A percentile compares a stretch with the other conserved stretches of the same genome.
Conservation (phyloP, 768 basidiomycete species). For the Candolleomyces efflorescens region DNA sequence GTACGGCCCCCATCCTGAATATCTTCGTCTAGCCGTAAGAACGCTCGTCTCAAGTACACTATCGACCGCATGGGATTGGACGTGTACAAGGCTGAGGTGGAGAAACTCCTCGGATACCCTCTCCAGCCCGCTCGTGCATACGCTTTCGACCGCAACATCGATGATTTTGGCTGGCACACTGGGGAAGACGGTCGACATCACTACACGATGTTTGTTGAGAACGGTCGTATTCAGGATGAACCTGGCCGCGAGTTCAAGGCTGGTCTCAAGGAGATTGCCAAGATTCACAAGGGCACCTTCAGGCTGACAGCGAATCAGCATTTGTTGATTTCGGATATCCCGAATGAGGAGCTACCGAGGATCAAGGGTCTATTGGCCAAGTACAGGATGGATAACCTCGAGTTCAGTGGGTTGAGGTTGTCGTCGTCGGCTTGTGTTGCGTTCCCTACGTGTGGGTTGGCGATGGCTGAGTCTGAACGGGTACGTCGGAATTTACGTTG, state of each 20-base stretch:
- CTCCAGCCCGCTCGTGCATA: slow-evolving; percentile 72
- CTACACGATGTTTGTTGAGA: slow-evolving; percentile 94
- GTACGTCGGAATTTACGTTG: slow-evolving; percentile 24
- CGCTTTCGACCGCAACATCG: slow-evolving; percentile 84
- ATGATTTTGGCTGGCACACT: slow-evolving; percentile 91
- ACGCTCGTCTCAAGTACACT: slow-evolving; percentile 94
- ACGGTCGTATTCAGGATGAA: slow-evolving; percentile 95
- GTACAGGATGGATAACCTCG: slow-evolving; percentile 88
- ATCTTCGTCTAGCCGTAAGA: slow-evolving; percentile 52
- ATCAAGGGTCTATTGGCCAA: slow-evolving; percentile 78
- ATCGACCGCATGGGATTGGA: slow-evolving; percentile 93
- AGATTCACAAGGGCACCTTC: slow-evolving; percentile 92
- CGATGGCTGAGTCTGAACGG: slow-evolving; percentile 51
- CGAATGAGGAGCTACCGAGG: slow-evolving; percentile 61
- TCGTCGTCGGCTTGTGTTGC: slow-evolving; percentile 96
- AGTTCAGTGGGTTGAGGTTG: slow-evolving; percentile 72
- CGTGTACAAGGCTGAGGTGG: slow-evolving; percentile 84
- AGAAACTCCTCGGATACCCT: slow-evolving; percentile 77
- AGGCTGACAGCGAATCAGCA: slow-evolving; percentile 96
- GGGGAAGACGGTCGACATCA: slow-evolving; percentile 88
- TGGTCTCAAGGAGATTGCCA: slow-evolving; percentile 88
- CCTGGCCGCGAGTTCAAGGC: slow-evolving; percentile 89
- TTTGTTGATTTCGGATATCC: slow-evolving; percentile 80
- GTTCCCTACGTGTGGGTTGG: slow-evolving; percentile 85
- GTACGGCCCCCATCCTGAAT: neutral